Base-by-base conservation (phyloP, 768 basidiomycete species). In the Russula vinacea region DNA sequence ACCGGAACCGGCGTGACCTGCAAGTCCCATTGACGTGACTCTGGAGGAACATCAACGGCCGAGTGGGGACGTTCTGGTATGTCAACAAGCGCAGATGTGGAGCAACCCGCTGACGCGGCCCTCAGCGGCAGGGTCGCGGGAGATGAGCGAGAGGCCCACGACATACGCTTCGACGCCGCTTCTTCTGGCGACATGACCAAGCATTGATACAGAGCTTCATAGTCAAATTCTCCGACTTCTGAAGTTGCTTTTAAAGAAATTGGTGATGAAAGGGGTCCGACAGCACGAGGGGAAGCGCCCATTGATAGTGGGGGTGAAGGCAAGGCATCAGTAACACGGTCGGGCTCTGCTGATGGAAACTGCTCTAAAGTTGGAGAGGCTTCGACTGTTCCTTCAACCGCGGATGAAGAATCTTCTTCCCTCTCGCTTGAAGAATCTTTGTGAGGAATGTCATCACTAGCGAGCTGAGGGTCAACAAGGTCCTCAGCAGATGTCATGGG, bases 161-260 rank as follows among this genome's bases (percentile, higher is more conserved):
- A 69, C 53, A 62, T 57, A 54, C 61, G 68, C 50, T 66, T 66
- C 22, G 64, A 53, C 42, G 44, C 44, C 1, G 60, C 64, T 37
- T 66, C 56, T 32, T 66, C 53, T 16, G 67, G 64, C 6, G 67
- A 67, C 64, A 57, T 60, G 32, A 52, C 19, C 5, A 60, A 14
- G n/a, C 51, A 58, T 50, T 61, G 65, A 49, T 67, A 67, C 49
- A 67, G 14, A 45, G 54, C 58, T 17, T 65, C 63, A 26, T 67
- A 67, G 22, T 65, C 62, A 35, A 51, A 29, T 14, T 52, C 58
- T 51, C n/a, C 53, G 11, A 26, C 33, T 32, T 56, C 52, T 40
- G 29, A 17, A 0, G 57, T 50, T 44, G 44, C 2, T n/a, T 55
- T 8, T 2, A 35, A 19, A 24, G 54, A 50, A 52, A 64, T 26